Percentiles rank a stretch among this genome's conserved stretches.
phyloP scores from a whole-genome alignment of 345 rosid genomes.

The Syzygium grande region DNA sequence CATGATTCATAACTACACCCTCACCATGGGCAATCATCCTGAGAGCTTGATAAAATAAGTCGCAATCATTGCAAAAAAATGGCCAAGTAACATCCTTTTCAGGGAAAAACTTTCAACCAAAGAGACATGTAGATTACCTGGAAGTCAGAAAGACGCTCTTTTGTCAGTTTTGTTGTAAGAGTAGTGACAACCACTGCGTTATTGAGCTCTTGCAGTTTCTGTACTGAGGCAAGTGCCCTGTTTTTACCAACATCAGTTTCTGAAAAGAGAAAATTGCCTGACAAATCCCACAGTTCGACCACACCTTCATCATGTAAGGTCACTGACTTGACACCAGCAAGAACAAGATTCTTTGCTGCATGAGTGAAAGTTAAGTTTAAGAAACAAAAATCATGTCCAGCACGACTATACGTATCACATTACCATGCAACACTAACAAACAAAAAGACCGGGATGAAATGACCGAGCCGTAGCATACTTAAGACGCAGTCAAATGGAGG shows the following conservation, averaged over 20 bases:
- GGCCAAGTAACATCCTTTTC: not conserved
- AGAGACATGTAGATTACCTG: constrained; percentile 37
- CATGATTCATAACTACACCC: not conserved
- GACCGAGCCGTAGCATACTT: not conserved
- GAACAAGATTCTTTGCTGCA: constrained; percentile 93
- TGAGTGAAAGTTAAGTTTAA: not conserved
- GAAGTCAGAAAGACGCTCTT: constrained; percentile 68
- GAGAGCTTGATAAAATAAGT: not conserved
- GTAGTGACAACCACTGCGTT: constrained; percentile 70
- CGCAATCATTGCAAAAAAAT: not conserved
- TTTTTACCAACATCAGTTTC: constrained; percentile 81
- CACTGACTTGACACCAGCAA: constrained; percentile 97
- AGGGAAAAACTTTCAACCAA: not conserved
- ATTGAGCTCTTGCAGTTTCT: constrained; percentile 89
- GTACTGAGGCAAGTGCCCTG: constrained; percentile 86
- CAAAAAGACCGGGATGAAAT: not conserved
- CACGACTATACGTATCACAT: not conserved
- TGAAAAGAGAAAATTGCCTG: constrained; percentile 67
- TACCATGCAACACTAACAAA: not conserved
- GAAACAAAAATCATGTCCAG: not conserved
- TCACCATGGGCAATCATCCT: not conserved
- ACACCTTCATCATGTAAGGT: constrained; percentile 80
- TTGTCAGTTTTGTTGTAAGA: constrained; percentile 50
- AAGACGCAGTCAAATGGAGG: not conserved
- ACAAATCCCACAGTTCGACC: constrained; percentile 89